Conservation (phyloP, 2,329 filamentous ascomycete genomes). For the Sclerotiophoma versabilis region DNA sequence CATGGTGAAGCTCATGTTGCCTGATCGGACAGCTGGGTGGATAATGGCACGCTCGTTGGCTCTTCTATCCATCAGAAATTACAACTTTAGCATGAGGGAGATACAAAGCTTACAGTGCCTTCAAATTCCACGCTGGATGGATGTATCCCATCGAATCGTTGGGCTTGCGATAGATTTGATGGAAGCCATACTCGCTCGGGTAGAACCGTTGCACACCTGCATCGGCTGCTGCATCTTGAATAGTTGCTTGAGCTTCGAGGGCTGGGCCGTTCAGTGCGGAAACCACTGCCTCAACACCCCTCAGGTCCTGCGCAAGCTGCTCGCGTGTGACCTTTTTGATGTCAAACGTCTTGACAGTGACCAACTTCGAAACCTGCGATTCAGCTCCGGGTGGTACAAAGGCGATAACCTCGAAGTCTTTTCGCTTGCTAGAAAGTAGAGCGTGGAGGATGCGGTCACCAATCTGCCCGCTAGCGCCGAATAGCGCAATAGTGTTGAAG, state of each 20-base stretch:
- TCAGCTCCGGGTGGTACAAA: neutral
- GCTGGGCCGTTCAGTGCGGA: constrained; percentile 32
- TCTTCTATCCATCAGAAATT: neutral
- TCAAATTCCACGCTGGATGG: constrained; percentile 1
- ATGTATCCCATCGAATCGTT: constrained; percentile 26
- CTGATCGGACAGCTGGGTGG: constrained; percentile 27
- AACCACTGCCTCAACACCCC: constrained; percentile 31
- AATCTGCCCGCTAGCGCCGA: constrained; percentile 26
- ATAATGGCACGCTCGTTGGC: constrained; percentile 20
- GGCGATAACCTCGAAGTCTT: constrained; percentile 20
- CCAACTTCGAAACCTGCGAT: neutral
- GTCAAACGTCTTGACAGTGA: neutral
- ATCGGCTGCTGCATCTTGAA: constrained; percentile 35
- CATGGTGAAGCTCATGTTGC: constrained; percentile 40
- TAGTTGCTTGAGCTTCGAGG: constrained; percentile 22
- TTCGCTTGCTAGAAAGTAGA: constrained; percentile 5
- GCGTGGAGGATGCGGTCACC: constrained; percentile 16
- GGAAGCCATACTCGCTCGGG: constrained; percentile 36
- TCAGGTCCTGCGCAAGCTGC: constrained; percentile 14
- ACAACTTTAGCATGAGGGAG: neutral
- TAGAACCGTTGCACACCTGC: constrained; percentile 38
- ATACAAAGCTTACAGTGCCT: neutral
- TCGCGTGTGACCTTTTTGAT: neutral
- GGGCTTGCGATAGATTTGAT: constrained; percentile 30
- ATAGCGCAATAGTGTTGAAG: constrained; percentile 6